Evolutionary conservation across 305 asterid genomes (phyloP).

Genomic region (Solanum aculeatissimum): DNA sequence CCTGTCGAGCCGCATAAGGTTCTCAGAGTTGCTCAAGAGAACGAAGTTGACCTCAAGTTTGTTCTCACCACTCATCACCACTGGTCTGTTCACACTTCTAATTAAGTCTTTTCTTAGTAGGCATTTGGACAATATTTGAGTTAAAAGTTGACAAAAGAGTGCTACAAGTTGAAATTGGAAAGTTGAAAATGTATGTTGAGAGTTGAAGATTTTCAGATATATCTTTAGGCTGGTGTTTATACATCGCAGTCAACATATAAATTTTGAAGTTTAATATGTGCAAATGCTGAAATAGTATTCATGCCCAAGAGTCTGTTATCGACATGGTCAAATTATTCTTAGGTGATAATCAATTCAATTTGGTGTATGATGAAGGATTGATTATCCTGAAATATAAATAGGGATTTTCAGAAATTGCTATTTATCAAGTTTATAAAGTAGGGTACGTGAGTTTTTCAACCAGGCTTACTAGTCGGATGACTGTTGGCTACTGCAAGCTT

Average conservation of each 20-base stretch:
- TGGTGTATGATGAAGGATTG: background rate
- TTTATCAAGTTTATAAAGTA: background rate
- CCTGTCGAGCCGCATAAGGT: conserved; percentile 87
- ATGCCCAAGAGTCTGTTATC: background rate
- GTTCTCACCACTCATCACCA: conserved; percentile 93
- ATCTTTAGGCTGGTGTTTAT: background rate
- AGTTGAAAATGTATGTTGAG: background rate
- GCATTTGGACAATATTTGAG: background rate
- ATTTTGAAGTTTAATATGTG: background rate
- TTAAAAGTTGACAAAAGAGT: background rate
- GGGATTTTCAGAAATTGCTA: background rate
- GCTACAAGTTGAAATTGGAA: background rate
- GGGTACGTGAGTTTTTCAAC: background rate
- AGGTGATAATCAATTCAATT: background rate
- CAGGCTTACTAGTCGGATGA: background rate
- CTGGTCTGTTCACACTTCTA: conserved; percentile 29
- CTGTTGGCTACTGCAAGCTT: background rate
- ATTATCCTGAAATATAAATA: background rate
- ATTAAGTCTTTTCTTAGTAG: background rate
- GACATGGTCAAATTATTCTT: background rate
- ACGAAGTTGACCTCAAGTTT: conserved; percentile 55
- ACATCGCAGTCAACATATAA: background rate
- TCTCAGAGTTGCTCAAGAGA: conserved; percentile 53
- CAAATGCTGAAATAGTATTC: background rate
- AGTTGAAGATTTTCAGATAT: background rate